These are phyloP conservation scores for Saturnispora zaruensis DNA, from an alignment of 805 yeast species.

Conservation along the genomic window DNA sequence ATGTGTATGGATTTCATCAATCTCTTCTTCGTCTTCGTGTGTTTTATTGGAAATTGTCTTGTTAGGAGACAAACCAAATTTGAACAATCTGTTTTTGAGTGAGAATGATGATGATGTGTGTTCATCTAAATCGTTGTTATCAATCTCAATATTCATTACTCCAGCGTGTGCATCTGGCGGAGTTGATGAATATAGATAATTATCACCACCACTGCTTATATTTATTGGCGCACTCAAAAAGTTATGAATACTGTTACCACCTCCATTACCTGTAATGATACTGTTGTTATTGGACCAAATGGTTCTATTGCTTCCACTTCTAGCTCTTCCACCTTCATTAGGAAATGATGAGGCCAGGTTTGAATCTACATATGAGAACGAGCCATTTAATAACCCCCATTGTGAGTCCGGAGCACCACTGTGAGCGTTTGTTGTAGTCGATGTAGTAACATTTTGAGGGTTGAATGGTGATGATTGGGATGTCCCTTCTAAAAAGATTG, in stretches of 20 bases:
- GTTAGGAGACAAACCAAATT: conserved; percentile 31
- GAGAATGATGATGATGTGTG: conserved; percentile 31
- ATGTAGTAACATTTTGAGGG: background rate
- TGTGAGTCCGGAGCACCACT: background rate
- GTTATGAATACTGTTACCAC: conserved; percentile 3
- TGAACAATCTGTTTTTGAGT: conserved; percentile 29
- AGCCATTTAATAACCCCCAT: background rate
- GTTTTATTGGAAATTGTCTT: conserved; percentile 18
- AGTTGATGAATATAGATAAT: background rate
- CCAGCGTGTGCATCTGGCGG: background rate
- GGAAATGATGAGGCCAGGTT: background rate
- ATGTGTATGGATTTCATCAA: conserved; percentile 8
- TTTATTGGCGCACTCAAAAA: conserved; percentile 11
- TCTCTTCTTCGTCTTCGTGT: conserved; percentile 1
- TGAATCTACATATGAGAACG: conserved; percentile 4
- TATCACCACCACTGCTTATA: background rate
- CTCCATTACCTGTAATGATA: conserved; percentile 13
- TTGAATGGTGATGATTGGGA: conserved; percentile 14
- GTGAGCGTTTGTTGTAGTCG: background rate
- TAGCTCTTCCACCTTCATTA: conserved; percentile 1
- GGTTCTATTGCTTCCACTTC: conserved; percentile 6
- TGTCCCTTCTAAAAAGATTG: conserved; percentile 13
- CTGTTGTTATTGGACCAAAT: conserved; percentile 8
- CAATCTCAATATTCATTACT: background rate
- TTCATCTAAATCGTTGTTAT: conserved; percentile 2